phyloP scores from a whole-genome alignment of 75 land plant species.

The Azolla pinnata region DNA sequence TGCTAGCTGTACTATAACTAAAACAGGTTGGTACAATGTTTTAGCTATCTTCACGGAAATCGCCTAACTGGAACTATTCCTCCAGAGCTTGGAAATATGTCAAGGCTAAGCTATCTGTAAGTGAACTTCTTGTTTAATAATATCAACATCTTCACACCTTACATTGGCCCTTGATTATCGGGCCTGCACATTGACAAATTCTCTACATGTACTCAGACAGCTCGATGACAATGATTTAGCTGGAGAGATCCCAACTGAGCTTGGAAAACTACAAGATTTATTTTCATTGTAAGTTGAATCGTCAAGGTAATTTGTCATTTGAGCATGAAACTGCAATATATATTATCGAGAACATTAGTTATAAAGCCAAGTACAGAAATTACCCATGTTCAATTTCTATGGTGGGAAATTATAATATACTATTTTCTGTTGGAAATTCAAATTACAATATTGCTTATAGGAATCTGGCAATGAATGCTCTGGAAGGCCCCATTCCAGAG shows the following conservation, averaged over 20 bases:
- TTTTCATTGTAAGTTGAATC: constrained; percentile 43
- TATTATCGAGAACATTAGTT: too few relatives aligned
- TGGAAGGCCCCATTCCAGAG: constrained; percentile 87
- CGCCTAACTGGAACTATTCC: constrained; percentile 61
- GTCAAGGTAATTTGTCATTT: too few relatives aligned
- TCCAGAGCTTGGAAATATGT: constrained; percentile 70
- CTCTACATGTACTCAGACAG: constrained; percentile 41
- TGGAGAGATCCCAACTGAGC: constrained; percentile 80
- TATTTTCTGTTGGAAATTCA: not conserved
- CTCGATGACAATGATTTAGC: constrained; percentile 66
- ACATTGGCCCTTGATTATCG: not conserved
- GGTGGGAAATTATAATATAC: not conserved
- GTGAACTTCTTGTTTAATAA: constrained; percentile 9
- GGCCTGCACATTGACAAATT: not conserved
- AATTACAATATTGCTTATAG: constrained; percentile 18
- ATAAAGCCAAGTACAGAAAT: too few relatives aligned
- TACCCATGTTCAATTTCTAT: not conserved
- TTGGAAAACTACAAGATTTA: constrained; percentile 67
- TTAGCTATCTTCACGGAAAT: constrained; percentile 30
- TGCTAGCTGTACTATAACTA: too few relatives aligned
- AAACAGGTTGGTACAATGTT: not conserved
- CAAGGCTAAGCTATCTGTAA: constrained; percentile 79
- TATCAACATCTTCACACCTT: not conserved
- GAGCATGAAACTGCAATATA: too few relatives aligned
- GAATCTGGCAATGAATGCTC: constrained; percentile 72